Base-by-base conservation (phyloP, 75 land plant genomes). In the Ceratopteris richardii region DNA sequence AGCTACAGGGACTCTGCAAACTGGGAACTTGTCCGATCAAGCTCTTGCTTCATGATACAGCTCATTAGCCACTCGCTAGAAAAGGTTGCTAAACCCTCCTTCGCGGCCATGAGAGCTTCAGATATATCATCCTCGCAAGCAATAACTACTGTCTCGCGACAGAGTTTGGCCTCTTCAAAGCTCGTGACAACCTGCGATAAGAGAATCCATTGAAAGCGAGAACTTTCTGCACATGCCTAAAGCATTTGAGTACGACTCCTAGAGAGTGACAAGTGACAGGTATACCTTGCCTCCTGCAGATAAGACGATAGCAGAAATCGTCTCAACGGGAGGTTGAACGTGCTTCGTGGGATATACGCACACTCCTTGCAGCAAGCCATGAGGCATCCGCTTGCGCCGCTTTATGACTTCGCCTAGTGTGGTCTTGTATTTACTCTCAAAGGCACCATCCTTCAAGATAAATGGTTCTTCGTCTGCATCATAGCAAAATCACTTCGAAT, bases 201-300 rank as follows among this genome's bases (percentile, higher is more conserved):
- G n/a, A n/a, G n/a, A n/a, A n/a, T n/a, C n/a, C n/a, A n/a, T n/a
- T n/a, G n/a, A n/a, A n/a, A n/a, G n/a, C n/a, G n/a, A n/a, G n/a
- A n/a, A n/a, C n/a, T n/a, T n/a, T n/a, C n/a, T n/a, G n/a, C n/a
- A n/a, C n/a, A n/a, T n/a, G n/a, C n/a, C n/a, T n/a, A n/a, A n/a
- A n/a, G n/a, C n/a, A n/a, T n/a, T n/a, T n/a, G n/a, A n/a, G n/a
- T n/a, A n/a, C n/a, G n/a, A n/a, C n/a, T n/a, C n/a, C n/a, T n/a
- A n/a, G n/a, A n/a, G n/a, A n/a, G n/a, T n/a, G n/a, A n/a, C n/a
- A 20, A 31, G 33, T 31, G 22, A 30, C 11, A 13, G 13, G 40
- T 74, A 54, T 78, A 80, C 92, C 63, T 68, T 71, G 39, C 82
- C 92, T 54, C 92, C 92, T 52, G 92, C 88, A 53, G 78, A 70